phyloP scores from a whole-genome alignment of 306 rosid genomes.

The Nissolia schottii region DNA sequence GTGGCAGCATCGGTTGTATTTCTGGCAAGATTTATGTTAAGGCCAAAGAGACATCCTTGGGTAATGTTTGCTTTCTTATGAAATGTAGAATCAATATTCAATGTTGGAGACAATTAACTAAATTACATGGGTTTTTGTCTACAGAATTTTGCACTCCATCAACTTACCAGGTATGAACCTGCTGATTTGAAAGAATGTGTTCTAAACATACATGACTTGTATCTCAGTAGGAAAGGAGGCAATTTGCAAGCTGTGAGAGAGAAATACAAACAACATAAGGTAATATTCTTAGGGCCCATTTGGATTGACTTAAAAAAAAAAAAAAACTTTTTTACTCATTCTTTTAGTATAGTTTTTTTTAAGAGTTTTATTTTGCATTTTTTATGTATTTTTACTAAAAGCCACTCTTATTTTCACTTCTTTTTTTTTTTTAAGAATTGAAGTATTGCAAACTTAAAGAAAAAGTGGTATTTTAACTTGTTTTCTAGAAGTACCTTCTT shows the following conservation, averaged over 20 bases:
- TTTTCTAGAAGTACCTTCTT: no score
- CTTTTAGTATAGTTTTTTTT: no score
- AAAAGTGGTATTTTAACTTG: no score
- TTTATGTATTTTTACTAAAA: no score
- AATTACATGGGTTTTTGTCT: background rate
- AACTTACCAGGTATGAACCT: conserved; percentile 56
- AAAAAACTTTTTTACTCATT: no score
- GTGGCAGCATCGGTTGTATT: conserved; percentile 77
- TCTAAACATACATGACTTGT: conserved; percentile 60
- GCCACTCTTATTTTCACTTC: no score
- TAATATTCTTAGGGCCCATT: conserved; percentile 21
- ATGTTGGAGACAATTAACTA: background rate
- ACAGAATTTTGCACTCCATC: conserved; percentile 46
- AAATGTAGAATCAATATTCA: background rate
- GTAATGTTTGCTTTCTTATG: conserved; percentile 32
- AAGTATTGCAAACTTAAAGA: no score
- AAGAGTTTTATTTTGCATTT: no score
- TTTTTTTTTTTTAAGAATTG: no score
- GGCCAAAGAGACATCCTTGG: conserved; percentile 70
- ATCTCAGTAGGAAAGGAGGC: conserved; percentile 64
- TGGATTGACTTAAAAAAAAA: no score
- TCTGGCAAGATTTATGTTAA: conserved; percentile 62
- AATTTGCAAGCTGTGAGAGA: conserved; percentile 62
- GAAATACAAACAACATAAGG: conserved; percentile 88
- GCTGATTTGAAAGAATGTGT: conserved; percentile 62